These are phyloP conservation scores for Alternaria viburni DNA, from an alignment of 2,329 filamentous ascomycete genomes.

Conservation along the genomic window DNA sequence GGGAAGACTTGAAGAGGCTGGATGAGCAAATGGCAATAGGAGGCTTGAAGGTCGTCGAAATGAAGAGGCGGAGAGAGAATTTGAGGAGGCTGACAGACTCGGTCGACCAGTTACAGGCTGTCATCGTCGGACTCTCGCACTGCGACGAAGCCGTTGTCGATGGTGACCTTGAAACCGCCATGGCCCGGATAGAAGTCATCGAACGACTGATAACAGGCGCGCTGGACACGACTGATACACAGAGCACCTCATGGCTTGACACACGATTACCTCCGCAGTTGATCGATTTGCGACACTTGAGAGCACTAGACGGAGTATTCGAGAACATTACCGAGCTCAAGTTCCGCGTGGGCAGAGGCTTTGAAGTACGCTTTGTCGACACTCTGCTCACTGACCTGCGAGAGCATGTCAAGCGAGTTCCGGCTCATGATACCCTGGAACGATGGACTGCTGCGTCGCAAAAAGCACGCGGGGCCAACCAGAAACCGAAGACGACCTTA, in stretches of 20 bases:
- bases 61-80: constrained; percentile 83
- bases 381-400: constrained; percentile 80
- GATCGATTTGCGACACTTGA: constrained; percentile 76
- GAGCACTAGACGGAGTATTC: constrained; percentile 79
- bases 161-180: constrained; percentile 81
- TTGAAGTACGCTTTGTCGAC: constrained; percentile 79
- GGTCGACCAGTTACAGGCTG: constrained; percentile 79
- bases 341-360: constrained; percentile 83
- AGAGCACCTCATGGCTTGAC: constrained; percentile 41
- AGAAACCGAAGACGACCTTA: constrained; percentile 69
- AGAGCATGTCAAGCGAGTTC: constrained; percentile 77
- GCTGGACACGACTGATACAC: constrained; percentile 49
- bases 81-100: constrained; percentile 81
- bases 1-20: constrained; percentile 78
- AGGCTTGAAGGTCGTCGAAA: constrained; percentile 83
- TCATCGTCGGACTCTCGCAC: constrained; percentile 74
- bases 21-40: constrained; percentile 87
- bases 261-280: constrained; percentile 50
- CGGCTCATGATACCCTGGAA: constrained; percentile 74
- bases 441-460: constrained; percentile 83
- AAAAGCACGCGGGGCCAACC: constrained; percentile 71
- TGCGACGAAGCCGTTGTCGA: constrained; percentile 84
- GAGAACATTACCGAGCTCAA: constrained; percentile 78
- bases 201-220: constrained; percentile 83
- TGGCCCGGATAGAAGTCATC: constrained; percentile 76